A percentile compares a stretch with the other conserved stretches of the same genome.
Evolutionary conservation across 805 yeast species (phyloP).

Genomic region (Pichia membranifaciens): DNA sequence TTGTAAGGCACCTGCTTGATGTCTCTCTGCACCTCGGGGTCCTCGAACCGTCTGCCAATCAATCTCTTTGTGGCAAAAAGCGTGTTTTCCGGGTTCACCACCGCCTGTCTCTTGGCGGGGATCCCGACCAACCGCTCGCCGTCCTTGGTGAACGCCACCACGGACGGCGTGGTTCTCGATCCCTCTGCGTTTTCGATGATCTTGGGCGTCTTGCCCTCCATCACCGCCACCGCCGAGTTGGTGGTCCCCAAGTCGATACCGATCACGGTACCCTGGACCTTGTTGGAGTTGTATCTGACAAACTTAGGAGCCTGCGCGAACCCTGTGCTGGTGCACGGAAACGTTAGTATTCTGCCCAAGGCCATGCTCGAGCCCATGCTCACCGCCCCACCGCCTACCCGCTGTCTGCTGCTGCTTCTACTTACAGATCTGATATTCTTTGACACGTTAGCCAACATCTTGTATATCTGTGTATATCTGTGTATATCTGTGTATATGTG

Average conservation of each 20-base stretch:
- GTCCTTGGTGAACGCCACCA: slow-evolving; percentile 57
- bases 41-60: slow-evolving; percentile 67
- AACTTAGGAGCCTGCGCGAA: slow-evolving; percentile 20
- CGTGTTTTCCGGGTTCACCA: slow-evolving; percentile 69
- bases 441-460: slow-evolving; percentile 30
- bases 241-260: slow-evolving; percentile 87
- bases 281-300: slow-evolving; percentile 31
- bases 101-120: slow-evolving; percentile 73
- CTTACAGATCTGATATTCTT: slow-evolving; percentile 31
- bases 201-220: slow-evolving; percentile 55
- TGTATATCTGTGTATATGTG: background rate
- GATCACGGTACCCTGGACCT: slow-evolving; percentile 44
- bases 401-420: no score
- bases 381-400: no score
- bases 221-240: slow-evolving; percentile 78
- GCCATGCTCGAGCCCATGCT: no score
- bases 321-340: no score
- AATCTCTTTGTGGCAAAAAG: slow-evolving; percentile 78
- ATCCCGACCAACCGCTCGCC: slow-evolving; percentile 53
- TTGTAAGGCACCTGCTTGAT: slow-evolving; percentile 55
- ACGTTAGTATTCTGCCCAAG: no score
- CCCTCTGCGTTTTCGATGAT: slow-evolving; percentile 78
- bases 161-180: slow-evolving; percentile 71
- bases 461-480: no score
- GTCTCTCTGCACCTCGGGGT: slow-evolving; percentile 66